Evolutionary conservation across 2,329 filamentous ascomycete species (phyloP), one percentile per base, ranked within the genome.

Genomic region (Penicillium sp.): DNA sequence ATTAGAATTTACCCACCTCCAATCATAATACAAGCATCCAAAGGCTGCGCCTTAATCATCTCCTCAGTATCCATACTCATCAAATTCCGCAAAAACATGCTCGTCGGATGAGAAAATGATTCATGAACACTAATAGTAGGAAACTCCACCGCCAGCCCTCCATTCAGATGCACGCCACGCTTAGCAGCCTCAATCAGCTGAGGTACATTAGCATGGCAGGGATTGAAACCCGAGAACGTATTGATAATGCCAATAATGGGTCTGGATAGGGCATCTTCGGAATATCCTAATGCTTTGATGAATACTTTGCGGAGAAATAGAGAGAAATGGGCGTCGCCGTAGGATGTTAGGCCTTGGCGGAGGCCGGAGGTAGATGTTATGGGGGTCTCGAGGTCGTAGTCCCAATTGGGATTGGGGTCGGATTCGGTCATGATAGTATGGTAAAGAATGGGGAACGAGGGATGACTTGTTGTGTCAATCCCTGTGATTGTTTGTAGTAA

Each of bases 31-130:
- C 86, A 86, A 0, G 87, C 86, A 75, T 92, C 89, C 17, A 89
- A 82, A 0, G 89, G 89, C 74, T 92, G 89, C 0, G 89, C 89
- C 47, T 81, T 80, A 57, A 91, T 87, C 89, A 92, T 92, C 78
- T 92, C 89, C 73, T 92, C 90, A 0, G 90, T 92, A 71, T 92
- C 90, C 88, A 92, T 91, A 66, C 87, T 89, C 89, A 92, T 92
- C 60, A 92, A 71, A 66, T 92, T 92, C 35, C 90, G 77, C 53
- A 92, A 71, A 59, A 87, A 91, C 90, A 92, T 91, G 77, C 89
- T 91, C 4, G 89, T 91, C 2, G 89, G 89, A 49, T 83, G 80
- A 0, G 89, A 82, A 71, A 92, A 92, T 2, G 82, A 84, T 80
- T 92, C 89, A 66, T 89, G 87, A 0, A 92, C 72, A 64, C 87